Conservation (phyloP, 2,329 filamentous ascomycete species). For the Monilinia fructigena region DNA sequence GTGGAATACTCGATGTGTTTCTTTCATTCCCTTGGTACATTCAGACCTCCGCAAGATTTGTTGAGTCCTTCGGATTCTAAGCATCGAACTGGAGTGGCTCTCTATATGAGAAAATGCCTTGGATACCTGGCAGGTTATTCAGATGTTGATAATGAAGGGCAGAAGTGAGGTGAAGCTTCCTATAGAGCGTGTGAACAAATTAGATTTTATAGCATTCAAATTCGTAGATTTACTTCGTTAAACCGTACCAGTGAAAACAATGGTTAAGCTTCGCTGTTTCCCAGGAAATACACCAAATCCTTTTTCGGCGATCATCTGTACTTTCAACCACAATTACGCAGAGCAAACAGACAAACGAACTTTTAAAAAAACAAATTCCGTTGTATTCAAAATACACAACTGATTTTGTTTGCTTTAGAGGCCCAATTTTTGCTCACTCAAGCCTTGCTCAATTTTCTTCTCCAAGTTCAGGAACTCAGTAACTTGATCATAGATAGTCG, state of each 20-base stretch:
- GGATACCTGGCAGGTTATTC: constrained; percentile 11
- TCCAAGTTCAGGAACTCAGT: constrained; percentile 32
- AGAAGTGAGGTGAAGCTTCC: constrained; percentile 1
- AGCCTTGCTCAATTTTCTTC: constrained; percentile 25
- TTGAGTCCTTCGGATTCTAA: neutral
- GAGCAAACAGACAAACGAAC: neutral
- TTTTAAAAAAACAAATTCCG: neutral
- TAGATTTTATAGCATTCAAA: no score
- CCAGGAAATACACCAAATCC: neutral
- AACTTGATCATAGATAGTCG: constrained; percentile 33
- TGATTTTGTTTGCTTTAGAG: neutral
- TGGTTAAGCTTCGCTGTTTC: neutral
- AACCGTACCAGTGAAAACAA: neutral
- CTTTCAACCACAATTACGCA: neutral
- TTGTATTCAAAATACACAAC: no score
- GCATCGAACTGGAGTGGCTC: neutral
- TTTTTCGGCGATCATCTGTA: neutral
- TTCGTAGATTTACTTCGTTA: neutral
- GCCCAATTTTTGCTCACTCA: neutral
- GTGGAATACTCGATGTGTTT: constrained; percentile 3
- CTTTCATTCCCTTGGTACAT: neutral
- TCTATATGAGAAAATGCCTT: constrained; percentile 11
- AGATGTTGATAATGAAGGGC: neutral
- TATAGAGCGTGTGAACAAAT: neutral
- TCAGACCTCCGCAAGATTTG: neutral